phyloP scores from a whole-genome alignment of 2,329 filamentous ascomycete genomes.

The Colletotrichum neosansevieriae region DNA sequence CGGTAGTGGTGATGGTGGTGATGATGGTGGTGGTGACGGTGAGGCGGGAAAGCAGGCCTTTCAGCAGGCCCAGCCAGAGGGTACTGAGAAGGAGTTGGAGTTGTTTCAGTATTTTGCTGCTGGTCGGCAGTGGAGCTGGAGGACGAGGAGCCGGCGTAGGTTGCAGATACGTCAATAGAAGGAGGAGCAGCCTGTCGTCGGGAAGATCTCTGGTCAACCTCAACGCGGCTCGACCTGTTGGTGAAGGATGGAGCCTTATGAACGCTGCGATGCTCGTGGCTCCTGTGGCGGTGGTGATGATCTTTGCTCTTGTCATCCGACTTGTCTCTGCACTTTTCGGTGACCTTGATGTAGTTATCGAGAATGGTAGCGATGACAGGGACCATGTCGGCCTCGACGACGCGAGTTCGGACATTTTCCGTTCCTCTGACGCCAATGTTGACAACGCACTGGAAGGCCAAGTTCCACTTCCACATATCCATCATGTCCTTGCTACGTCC shows the following conservation, averaged over 20 bases:
- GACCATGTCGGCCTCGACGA: constrained; percentile 99
- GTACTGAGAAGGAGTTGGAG: constrained; percentile 70
- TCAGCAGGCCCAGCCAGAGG: constrained; percentile 79
- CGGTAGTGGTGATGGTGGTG: constrained; percentile 66
- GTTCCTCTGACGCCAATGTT: constrained; percentile 98
- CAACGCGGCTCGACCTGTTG: constrained; percentile 64
- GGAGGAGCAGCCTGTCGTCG: constrained; percentile 87
- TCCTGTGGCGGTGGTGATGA: constrained; percentile 63
- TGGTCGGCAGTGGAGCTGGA: constrained; percentile 52
- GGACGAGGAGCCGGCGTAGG: constrained; percentile 57
- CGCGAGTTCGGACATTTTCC: constrained; percentile 91
- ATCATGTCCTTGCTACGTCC: constrained; percentile 98
- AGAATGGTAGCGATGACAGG: constrained; percentile 98
- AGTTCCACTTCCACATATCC: constrained; percentile 99
- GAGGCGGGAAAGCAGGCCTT: constrained; percentile 70
- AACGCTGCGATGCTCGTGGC: constrained; percentile 61
- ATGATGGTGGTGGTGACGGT: constrained; percentile 60
- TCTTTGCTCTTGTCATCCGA: constrained; percentile 85
- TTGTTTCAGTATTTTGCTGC: constrained; percentile 60
- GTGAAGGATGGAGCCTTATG: constrained; percentile 66
- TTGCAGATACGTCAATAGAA: constrained; percentile 66
- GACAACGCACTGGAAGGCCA: constrained; percentile 98
- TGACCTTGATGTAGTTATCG: constrained; percentile 97
- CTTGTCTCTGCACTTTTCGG: constrained; percentile 91
- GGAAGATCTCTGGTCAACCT: constrained; percentile 71